Evolutionary conservation across 1,139 yeast species (phyloP), one percentile per base, ranked within the genome.

Genomic region (Pichia inconspicua): DNA sequence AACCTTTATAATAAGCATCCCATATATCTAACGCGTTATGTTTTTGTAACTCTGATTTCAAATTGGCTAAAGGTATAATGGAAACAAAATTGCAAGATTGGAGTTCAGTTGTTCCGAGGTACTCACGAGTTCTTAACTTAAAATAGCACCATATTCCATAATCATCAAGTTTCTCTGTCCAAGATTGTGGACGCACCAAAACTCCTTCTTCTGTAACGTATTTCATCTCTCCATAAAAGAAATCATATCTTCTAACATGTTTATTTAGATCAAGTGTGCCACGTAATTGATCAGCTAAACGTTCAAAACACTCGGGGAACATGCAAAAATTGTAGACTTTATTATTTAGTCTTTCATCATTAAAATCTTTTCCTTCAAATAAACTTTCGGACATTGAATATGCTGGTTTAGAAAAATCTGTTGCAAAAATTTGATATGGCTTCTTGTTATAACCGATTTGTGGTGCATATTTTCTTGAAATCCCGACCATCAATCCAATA

Each of bases 251-350:
- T 47, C 52, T 40, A 5, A 49, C 48, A 28, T 38, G 36, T 2
- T 40, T 19, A 3, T 19, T 12, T 14, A 49, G 39, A 32, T 49
- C 35, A 6, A 46, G 19, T 3, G 34, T 22, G 25, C 41, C 14
- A 3, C 22, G 25, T 17, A 44, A n/a, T 12, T 25, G 34, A 4
- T 37, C 15, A 15, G 39, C 14, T 44, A 45, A 10, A 12, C 9
- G 4, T 15, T 39, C 31, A 48, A 52, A 35, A 44, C 51, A 30
- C 7, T 37, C 38, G 1, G 47, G 51, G 19, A 51, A 56, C n/a
- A 55, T 35, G 5, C 39, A 41, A 14, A 56, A 41, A 40, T 56
- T 58, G 25, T 48, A 45, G 5, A 40, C 40, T 25, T n/a, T 42
- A n/a, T 28, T 12, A 5, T 25, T 25, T 7, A 49, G 31, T 17